These are phyloP conservation scores for Postia placenta DNA, from an alignment of 768 basidiomycete species.

Conservation along the genomic window DNA sequence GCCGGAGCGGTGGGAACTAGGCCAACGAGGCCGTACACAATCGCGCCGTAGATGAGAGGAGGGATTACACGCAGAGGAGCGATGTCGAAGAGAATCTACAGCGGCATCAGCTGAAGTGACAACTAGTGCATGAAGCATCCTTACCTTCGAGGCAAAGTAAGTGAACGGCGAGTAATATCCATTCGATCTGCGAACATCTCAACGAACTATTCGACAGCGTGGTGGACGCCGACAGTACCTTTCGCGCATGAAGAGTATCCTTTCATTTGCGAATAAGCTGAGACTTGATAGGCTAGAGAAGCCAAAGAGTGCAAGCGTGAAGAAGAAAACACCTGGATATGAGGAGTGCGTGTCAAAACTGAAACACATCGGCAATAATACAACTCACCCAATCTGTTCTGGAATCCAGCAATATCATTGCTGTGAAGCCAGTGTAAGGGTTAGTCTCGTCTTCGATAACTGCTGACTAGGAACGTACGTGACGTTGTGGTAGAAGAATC, in stretches of 20 bases:
- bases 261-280: constrained; percentile 90
- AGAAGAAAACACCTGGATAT: constrained; percentile 93
- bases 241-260: constrained; percentile 97
- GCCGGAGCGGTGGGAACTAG: constrained; percentile 83
- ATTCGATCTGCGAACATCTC: constrained; percentile 62
- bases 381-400: constrained; percentile 75
- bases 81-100: constrained; percentile 90
- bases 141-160: constrained; percentile 91
- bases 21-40: constrained; percentile 92
- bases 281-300: constrained; percentile 95
- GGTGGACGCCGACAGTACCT: constrained; percentile 42
- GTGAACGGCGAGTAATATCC: constrained; percentile 97
- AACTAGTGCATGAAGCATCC: no score
- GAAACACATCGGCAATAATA: not conserved
- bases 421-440: constrained; percentile 29
- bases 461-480: constrained; percentile 39
- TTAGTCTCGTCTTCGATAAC: not conserved
- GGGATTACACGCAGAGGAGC: constrained; percentile 92
- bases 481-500: constrained; percentile 88
- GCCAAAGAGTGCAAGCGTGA: constrained; percentile 92
- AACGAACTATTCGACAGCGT: not conserved
- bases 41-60: constrained; percentile 91
- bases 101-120: no score
- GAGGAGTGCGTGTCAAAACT: no score
- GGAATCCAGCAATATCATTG: constrained; percentile 95